Percentiles rank a stretch among this genome's conserved stretches.
phyloP scores from a whole-genome alignment of 768 basidiomycete species.

The Panaeolus cyanescens region DNA sequence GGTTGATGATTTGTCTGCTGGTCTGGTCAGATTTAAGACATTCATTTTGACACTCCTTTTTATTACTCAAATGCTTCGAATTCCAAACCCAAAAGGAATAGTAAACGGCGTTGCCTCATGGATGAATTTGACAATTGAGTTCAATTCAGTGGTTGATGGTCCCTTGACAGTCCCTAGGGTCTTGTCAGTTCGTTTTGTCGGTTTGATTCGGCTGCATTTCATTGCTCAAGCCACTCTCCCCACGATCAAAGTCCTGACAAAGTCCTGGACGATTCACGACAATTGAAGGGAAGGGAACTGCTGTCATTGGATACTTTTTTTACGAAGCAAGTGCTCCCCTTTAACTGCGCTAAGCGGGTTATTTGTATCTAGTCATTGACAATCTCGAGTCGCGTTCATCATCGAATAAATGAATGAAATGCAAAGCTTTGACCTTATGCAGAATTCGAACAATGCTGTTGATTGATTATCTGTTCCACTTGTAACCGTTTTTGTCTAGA shows the following conservation, averaged over 20 bases:
- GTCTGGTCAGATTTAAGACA: neutral
- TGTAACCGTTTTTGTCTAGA: too few species aligned
- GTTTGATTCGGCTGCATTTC: neutral
- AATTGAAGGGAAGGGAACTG: too few species aligned
- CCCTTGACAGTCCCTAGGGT: neutral
- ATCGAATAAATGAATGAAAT: too few species aligned
- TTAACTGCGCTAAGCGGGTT: neutral
- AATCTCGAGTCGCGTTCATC: too few species aligned
- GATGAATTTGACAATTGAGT: neutral
- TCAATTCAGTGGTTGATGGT: neutral
- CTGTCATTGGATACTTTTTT: neutral
- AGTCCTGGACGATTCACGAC: neutral
- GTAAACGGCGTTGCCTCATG: neutral
- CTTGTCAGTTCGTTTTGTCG: neutral
- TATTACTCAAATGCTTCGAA: neutral
- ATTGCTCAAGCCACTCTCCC: neutral
- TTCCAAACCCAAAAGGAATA: neutral
- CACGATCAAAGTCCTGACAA: neutral
- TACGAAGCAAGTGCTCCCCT: neutral
- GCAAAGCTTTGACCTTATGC: too few species aligned
- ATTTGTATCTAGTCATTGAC: too few species aligned
- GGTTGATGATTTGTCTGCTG: neutral
- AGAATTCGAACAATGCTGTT: too few species aligned
- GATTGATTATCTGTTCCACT: too few species aligned
- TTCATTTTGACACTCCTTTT: neutral